phyloP scores from a whole-genome alignment of 305 asterid species.

The Andrographis paniculata region DNA sequence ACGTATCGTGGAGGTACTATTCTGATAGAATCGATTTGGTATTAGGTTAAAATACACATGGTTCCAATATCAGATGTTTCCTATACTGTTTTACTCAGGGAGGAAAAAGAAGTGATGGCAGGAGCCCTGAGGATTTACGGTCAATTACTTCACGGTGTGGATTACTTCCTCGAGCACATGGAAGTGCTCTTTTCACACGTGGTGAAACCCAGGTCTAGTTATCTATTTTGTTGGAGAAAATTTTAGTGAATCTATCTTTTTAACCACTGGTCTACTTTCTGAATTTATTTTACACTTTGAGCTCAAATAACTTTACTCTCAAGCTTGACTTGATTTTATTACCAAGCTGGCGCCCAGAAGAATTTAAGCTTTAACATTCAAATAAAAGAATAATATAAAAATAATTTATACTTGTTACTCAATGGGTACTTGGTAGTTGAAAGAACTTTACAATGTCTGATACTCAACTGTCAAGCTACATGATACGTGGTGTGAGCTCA shows the following conservation, averaged over 20 bases:
- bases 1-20: conserved; percentile 84
- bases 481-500: too few species aligned
- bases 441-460: too few species aligned
- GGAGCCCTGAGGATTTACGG: conserved; percentile 73
- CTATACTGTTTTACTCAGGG: conserved; percentile 34
- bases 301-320: too few species aligned
- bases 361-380: too few species aligned
- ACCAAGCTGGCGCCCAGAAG: too few species aligned
- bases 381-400: too few species aligned
- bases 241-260: conserved; percentile 4
- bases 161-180: conserved; percentile 96
- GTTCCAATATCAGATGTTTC: conserved; percentile 14
- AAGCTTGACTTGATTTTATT: too few species aligned
- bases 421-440: too few species aligned
- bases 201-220: conserved; percentile 92
- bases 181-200: conserved; percentile 97
- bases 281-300: neutral
- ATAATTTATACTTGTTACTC: too few species aligned
- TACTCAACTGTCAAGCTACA: too few species aligned
- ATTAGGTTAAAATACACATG: neutral
- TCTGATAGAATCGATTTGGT: neutral
- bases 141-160: conserved; percentile 74
- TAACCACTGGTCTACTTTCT: conserved; percentile 1
- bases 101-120: conserved; percentile 94
- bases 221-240: conserved; percentile 15